Base-by-base conservation (phyloP, 176 grass and related monocot species). In the Cenchrus purpureus region DNA sequence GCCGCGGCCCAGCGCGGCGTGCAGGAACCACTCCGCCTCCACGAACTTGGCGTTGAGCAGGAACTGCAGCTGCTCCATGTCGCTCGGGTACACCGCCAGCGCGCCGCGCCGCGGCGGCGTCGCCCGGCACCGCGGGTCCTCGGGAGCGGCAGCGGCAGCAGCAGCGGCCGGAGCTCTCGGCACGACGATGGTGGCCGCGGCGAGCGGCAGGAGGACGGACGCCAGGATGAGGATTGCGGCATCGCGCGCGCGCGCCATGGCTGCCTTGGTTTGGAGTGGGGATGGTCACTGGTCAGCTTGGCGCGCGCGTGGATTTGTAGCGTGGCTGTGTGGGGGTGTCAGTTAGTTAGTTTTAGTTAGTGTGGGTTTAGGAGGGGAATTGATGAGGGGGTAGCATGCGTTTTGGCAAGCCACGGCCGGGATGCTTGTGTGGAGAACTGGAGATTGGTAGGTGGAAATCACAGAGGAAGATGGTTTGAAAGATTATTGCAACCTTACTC, bases 11-110 rank as follows among this genome's bases (percentile, higher is more conserved):
- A 95, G 80, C 37, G 92, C 84, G 0, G 69, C 89, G 71, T 93
- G 87, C 17, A 98, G 89, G 89, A 98, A 98, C 84, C 84, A 98
- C 81, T 98, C 95, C 1, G 81, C 71, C 87, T 98, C 95, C 37
- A 87, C 77, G 89, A 88, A 95, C 87, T 98, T 94, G 70, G 94
- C 68, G 90, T 95, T 98, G 1, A 93, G 85, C 1, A 92, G 86
- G 78, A 95, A 98, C 86, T 98, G 89, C 20, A 98, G 77, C 59
- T 89, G 87, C 37, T 95, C 92, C 55, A 93, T 71, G 60, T 98
- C 92, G 40, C 50, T 80, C 40, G 87, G 89, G 83, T 91, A 92
- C 65, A 93, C 79, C 4, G 91, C 84, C 12, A 86, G 45, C 12
- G 81, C 74, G 49, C 79, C 84, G 0, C 84, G 77, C 1, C 74